These are phyloP conservation scores for Rhododendron henanense DNA, from an alignment of 148 eudicot species.

Conservation along the genomic window DNA sequence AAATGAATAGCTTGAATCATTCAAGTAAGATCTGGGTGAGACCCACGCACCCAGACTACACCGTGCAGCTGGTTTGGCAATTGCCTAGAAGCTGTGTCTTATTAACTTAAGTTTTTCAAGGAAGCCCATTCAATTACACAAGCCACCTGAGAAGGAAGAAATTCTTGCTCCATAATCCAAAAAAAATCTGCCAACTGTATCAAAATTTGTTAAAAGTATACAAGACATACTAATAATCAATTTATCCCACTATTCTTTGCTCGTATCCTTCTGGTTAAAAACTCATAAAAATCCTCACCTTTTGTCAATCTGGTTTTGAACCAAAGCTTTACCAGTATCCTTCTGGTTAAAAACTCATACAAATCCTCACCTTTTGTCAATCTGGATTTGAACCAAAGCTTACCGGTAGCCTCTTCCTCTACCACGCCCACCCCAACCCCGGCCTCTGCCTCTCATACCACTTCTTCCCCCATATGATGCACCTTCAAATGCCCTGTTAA, in stretches of 20 bases:
- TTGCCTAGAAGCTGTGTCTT: background rate
- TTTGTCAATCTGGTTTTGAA: too few species aligned
- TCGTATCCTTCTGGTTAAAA: background rate
- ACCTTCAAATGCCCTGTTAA: slow-evolving; percentile 67
- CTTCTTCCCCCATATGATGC: slow-evolving; percentile 27
- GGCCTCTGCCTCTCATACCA: slow-evolving; percentile 36
- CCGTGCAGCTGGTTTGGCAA: background rate
- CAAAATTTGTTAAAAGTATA: slow-evolving; percentile 11
- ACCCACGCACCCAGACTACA: background rate
- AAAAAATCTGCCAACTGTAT: background rate
- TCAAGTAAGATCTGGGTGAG: background rate
- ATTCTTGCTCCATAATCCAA: background rate
- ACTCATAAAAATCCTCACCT: background rate
- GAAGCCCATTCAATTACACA: background rate
- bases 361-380: slow-evolving; percentile 19
- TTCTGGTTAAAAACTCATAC: background rate
- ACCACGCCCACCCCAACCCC: slow-evolving; percentile 67
- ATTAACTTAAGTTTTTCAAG: background rate
- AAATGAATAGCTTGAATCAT: background rate
- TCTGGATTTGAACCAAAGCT: background rate
- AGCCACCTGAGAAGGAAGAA: background rate
- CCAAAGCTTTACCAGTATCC: too few species aligned
- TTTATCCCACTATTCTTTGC: background rate
- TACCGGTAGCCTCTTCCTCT: slow-evolving; percentile 51
- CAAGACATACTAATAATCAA: background rate